Evolutionary conservation across 2,329 filamentous ascomycete genomes (phyloP).

Genomic region (Penicillium rolfsii): DNA sequence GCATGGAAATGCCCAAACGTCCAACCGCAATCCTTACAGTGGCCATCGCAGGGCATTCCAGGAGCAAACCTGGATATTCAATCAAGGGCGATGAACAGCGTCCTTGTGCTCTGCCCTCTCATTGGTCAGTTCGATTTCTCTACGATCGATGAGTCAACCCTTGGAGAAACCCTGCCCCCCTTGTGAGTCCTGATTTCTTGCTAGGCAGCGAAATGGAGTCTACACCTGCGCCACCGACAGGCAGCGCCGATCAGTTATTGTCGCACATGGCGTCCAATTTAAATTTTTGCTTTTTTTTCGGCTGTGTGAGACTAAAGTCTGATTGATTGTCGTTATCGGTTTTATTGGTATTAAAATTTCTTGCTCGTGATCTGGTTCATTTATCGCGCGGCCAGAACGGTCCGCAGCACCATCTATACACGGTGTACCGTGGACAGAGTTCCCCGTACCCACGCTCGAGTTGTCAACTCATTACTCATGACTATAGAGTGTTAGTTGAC

Average conservation of each 20-base stretch:
- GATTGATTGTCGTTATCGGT: neutral
- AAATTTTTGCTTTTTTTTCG: neutral
- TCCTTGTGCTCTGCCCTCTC: neutral
- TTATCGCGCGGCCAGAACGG: neutral
- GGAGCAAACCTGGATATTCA: constrained; percentile 12
- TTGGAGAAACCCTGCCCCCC: constrained; percentile 24
- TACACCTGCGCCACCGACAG: constrained; percentile 26
- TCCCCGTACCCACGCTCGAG: neutral
- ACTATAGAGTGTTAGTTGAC: neutral
- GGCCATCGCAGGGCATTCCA: constrained; percentile 23
- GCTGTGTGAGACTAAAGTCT: neutral
- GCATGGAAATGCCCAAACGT: neutral
- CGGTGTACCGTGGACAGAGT: too few species aligned
- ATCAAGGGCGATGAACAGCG: constrained; percentile 16
- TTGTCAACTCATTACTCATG: too few species aligned
- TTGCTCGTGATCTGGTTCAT: neutral
- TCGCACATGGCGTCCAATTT: constrained; percentile 28
- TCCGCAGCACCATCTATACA: neutral
- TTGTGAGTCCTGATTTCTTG: constrained; percentile 11
- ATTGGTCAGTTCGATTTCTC: neutral
- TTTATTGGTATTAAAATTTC: neutral
- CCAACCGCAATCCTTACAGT: constrained; percentile 25
- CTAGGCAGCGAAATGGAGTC: constrained; percentile 18
- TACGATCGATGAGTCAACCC: constrained; percentile 25
- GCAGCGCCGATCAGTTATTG: constrained; percentile 29